Evolutionary conservation across 2,329 filamentous ascomycete species (phyloP).

Genomic region (Orbilia blumenaviensis): DNA sequence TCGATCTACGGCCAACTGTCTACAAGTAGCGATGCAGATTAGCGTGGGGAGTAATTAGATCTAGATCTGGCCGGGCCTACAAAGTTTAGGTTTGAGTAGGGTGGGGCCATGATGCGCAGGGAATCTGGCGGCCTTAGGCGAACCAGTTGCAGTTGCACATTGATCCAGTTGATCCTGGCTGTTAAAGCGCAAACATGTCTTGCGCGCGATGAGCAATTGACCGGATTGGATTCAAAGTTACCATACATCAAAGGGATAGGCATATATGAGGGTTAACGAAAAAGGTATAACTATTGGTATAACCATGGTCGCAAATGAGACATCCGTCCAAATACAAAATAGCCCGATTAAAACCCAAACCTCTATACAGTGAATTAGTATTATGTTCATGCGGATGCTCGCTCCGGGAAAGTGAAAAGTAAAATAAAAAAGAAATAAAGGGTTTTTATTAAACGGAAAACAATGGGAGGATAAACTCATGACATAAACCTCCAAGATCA

Average conservation of each 20-base stretch:
- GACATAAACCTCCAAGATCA: slow-evolving; percentile 15
- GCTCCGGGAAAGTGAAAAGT: slow-evolving; percentile 6
- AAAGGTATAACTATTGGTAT: not conserved
- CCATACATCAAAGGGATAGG: not conserved
- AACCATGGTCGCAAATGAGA: not conserved
- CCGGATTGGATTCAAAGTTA: not conserved
- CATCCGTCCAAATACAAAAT: not conserved
- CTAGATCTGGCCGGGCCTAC: not conserved
- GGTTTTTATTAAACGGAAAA: not conserved
- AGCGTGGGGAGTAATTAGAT: not conserved
- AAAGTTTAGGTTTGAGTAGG: not conserved
- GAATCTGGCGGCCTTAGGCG: not conserved
- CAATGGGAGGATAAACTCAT: not conserved
- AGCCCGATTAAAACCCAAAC: slow-evolving; percentile 6
- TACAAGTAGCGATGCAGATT: not conserved
- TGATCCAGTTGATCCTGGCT: not conserved
- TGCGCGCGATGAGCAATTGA: not conserved
- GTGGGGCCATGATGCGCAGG: not conserved
- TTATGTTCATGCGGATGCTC: slow-evolving; percentile 27
- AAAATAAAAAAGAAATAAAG: not conserved
- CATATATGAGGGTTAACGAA: not conserved
- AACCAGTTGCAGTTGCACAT: not conserved
- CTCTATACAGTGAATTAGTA: slow-evolving; percentile 27
- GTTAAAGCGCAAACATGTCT: slow-evolving; percentile 1
- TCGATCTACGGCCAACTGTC: slow-evolving; percentile 1